Conservation (phyloP, 345 rosid genomes). For the Moricandia moricandioides region DNA sequence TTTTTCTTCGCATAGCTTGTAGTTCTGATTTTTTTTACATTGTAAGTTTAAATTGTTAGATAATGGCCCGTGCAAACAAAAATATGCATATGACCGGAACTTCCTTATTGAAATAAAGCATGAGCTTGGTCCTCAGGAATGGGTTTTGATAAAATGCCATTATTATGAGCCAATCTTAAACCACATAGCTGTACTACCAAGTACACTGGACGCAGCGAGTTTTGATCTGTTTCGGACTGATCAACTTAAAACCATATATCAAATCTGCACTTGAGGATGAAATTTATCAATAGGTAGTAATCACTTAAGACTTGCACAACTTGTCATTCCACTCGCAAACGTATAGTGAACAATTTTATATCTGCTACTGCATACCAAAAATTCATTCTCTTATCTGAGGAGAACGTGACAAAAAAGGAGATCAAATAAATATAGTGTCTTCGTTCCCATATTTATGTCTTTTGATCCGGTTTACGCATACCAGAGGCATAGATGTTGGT, state of each 20-base stretch:
- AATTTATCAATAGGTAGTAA: background rate
- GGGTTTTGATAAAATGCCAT: background rate
- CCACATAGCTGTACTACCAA: background rate
- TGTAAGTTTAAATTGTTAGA: background rate
- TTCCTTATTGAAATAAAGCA: background rate
- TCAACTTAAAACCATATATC: background rate
- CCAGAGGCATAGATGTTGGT: background rate
- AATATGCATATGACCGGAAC: background rate
- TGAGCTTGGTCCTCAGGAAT: conserved; percentile 1
- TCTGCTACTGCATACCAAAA: too few species aligned
- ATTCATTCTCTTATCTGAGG: too few species aligned
- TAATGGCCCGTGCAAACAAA: background rate
- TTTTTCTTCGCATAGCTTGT: background rate
- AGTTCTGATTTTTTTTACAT: background rate
- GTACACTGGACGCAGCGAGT: background rate
- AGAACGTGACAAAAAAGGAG: too few species aligned
- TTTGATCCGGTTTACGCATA: background rate
- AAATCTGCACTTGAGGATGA: background rate
- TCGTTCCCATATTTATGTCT: too few species aligned
- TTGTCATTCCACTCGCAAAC: too few species aligned
- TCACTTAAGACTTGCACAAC: background rate
- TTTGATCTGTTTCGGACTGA: background rate
- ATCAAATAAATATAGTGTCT: too few species aligned
- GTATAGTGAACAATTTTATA: too few species aligned
- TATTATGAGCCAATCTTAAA: background rate